These are phyloP conservation scores for Microdochium paspali DNA, from an alignment of 2,329 filamentous ascomycete genomes.

Conservation along the genomic window DNA sequence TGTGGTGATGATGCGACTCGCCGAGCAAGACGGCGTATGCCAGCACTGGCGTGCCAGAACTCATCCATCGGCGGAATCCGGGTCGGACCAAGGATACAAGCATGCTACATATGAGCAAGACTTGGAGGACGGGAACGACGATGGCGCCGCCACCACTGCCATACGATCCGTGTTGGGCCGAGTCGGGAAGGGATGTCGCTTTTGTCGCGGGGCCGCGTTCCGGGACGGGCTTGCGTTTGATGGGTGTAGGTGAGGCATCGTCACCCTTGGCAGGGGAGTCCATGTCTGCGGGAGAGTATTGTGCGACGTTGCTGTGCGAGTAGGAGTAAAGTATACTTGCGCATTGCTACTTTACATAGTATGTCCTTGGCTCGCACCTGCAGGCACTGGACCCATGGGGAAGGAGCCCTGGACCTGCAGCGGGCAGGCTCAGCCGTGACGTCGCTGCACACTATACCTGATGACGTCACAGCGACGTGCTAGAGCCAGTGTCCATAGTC, in stretches of 20 bases:
- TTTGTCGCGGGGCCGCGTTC: background rate
- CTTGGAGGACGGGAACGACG: background rate
- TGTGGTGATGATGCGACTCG: slow-evolving; percentile 12
- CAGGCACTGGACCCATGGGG: too few relatives aligned
- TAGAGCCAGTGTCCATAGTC: too few relatives aligned
- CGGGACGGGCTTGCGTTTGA: background rate
- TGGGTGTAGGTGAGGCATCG: background rate
- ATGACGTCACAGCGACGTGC: too few relatives aligned
- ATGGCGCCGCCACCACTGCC: too few relatives aligned
- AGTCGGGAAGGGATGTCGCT: background rate
- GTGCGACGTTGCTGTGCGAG: background rate
- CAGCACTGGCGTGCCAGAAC: background rate
- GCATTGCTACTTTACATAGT: too few relatives aligned
- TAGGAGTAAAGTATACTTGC: too few relatives aligned
- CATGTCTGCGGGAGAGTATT: background rate
- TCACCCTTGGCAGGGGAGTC: background rate
- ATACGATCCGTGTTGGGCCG: background rate
- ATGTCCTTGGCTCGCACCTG: too few relatives aligned
- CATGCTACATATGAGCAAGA: background rate
- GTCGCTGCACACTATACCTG: too few relatives aligned
- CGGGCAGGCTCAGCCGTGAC: too few relatives aligned
- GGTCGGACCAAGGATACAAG: background rate
- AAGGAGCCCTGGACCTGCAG: too few relatives aligned
- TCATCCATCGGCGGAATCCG: background rate
- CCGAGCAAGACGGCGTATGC: background rate